phyloP scores from a whole-genome alignment of 495 filamentous ascomycete genomes.

The Penicillium diatomitis region DNA sequence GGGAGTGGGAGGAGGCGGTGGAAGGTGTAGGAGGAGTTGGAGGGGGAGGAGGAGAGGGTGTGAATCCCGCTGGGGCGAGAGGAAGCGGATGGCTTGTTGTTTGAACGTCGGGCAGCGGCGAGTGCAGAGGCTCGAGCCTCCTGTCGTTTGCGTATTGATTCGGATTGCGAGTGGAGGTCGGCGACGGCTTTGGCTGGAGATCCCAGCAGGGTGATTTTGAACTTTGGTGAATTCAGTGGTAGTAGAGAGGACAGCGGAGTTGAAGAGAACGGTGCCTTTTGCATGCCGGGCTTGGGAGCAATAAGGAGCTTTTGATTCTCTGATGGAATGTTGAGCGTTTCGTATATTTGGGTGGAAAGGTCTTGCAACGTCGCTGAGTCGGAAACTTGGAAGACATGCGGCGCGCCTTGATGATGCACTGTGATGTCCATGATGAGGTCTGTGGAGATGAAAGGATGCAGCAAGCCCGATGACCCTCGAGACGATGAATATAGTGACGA shows the following conservation, averaged over 20 bases:
- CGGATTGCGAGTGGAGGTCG: constrained; percentile 30
- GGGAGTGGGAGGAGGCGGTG: constrained; percentile 62
- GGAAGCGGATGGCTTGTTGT: constrained; percentile 15
- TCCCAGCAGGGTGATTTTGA: constrained; percentile 38
- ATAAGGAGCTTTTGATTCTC: constrained; percentile 70
- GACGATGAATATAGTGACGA: background rate
- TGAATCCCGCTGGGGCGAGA: constrained; percentile 38
- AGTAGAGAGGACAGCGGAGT: constrained; percentile 19
- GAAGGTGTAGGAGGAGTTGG: constrained; percentile 62
- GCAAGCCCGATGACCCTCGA: background rate
- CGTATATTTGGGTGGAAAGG: constrained; percentile 48
- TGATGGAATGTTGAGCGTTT: constrained; percentile 50
- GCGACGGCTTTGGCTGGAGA: constrained; percentile 25
- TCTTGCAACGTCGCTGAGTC: constrained; percentile 65
- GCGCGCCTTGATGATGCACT: constrained; percentile 55
- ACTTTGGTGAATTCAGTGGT: constrained; percentile 39
- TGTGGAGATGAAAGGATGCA: background rate
- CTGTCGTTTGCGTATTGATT: constrained; percentile 28
- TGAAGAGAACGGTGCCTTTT: constrained; percentile 54
- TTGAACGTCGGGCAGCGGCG: constrained; percentile 19
- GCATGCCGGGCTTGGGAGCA: constrained; percentile 55
- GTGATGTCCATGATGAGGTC: constrained; percentile 32
- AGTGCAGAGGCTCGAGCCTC: constrained; percentile 31
- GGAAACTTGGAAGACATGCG: constrained; percentile 58
- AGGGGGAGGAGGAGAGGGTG: constrained; percentile 35